Conservation (phyloP, 768 basidiomycete genomes). For the Galerina sulciceps region DNA sequence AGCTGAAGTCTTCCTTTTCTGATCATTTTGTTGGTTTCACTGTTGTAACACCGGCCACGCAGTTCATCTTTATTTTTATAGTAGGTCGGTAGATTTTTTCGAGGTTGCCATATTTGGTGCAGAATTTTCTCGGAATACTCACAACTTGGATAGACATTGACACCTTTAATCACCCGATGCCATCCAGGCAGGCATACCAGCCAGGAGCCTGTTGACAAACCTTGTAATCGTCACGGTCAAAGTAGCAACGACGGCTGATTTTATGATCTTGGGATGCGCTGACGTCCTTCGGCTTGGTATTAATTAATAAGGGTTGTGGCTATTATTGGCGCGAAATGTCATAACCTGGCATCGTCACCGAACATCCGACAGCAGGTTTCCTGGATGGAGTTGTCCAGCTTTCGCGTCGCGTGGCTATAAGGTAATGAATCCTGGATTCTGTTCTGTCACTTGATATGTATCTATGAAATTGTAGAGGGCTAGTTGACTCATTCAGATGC, state of each 20-base stretch:
- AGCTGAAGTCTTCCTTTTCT: constrained; percentile 30
- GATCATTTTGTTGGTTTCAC: neutral
- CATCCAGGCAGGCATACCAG: neutral
- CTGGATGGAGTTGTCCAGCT: too few relatives aligned
- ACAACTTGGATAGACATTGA: neutral
- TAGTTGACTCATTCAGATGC: too few relatives aligned
- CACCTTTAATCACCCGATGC: neutral
- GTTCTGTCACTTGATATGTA: neutral
- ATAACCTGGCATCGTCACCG: too few relatives aligned
- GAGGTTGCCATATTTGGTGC: neutral
- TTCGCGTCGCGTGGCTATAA: neutral
- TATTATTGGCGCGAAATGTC: too few relatives aligned
- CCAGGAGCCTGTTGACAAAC: neutral
- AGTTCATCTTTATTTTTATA: constrained; percentile 13
- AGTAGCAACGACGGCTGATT: too few relatives aligned
- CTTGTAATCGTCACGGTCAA: neutral
- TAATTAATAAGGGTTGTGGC: too few relatives aligned
- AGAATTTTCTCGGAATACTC: neutral
- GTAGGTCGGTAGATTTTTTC: constrained; percentile 1
- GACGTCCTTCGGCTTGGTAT: too few relatives aligned
- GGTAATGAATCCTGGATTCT: neutral
- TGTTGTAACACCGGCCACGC: constrained; percentile 6
- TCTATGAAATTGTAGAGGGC: too few relatives aligned
- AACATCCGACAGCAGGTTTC: too few relatives aligned
- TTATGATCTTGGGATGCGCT: too few relatives aligned